These are phyloP conservation scores for Puccinia hordei DNA, from an alignment of 1,284 basidiomycete species.

Conservation along the genomic window DNA sequence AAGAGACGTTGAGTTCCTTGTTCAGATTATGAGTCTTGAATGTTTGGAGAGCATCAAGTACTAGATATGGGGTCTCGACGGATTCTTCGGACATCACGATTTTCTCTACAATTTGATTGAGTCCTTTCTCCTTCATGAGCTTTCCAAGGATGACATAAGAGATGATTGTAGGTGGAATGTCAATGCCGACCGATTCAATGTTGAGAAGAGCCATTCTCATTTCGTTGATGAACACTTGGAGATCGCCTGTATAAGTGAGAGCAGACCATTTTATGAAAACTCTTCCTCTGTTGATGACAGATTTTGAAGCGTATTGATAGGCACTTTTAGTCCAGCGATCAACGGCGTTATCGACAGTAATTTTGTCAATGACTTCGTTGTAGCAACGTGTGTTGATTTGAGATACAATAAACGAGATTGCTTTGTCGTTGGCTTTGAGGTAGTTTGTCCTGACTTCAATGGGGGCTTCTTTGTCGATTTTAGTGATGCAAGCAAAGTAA, in stretches of 20 bases:
- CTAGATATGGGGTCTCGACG: background rate
- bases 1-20: too few relatives aligned
- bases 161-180: background rate
- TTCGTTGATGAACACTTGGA: background rate
- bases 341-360: background rate
- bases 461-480: too few relatives aligned
- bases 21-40: background rate
- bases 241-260: background rate
- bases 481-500: too few relatives aligned
- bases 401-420: too few relatives aligned
- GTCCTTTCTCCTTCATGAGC: background rate
- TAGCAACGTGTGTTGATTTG: too few relatives aligned
- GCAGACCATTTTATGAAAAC: background rate
- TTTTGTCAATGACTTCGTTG: background rate
- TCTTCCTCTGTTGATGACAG: background rate
- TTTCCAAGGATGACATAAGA: background rate
- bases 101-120: background rate
- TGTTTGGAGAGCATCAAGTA: background rate
- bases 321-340: background rate
- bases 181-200: background rate
- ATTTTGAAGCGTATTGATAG: slow-evolving; percentile 7
- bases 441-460: too few relatives aligned
- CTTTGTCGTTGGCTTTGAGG: too few relatives aligned
- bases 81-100: background rate
- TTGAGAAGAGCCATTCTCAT: background rate